Percentiles rank a stretch among this genome's conserved stretches.
Conservation (phyloP, 495 filamentous ascomycete species). For the Neurospora sp. region DNA sequence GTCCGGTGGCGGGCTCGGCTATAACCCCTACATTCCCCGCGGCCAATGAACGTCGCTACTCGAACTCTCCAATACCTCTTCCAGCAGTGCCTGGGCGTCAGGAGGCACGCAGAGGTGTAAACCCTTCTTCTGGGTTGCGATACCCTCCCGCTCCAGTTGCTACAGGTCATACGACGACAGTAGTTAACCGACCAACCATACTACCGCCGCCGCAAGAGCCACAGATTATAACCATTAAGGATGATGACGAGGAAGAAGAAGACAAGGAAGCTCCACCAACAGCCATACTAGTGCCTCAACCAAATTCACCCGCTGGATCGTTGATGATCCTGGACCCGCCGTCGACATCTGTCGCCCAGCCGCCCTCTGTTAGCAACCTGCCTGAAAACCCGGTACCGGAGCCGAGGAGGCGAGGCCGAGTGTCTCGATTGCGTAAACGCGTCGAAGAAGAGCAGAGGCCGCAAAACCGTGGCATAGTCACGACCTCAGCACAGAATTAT, state of each 20-base stretch:
- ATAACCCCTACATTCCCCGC: neutral
- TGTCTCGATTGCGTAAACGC: neutral
- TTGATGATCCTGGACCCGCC: neutral
- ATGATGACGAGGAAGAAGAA: constrained; percentile 9
- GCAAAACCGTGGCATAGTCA: constrained; percentile 3
- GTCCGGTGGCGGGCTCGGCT: neutral
- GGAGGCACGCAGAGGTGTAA: neutral
- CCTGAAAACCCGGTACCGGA: neutral
- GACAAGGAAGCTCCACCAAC: neutral
- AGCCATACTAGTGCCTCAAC: neutral
- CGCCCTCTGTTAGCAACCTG: neutral
- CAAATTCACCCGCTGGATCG: neutral
- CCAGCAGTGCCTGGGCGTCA: constrained; percentile 1
- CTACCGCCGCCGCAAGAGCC: neutral
- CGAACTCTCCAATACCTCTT: constrained; percentile 8
- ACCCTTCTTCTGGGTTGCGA: neutral
- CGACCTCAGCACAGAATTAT: constrained; percentile 9
- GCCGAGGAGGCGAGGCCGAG: neutral
- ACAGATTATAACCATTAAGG: constrained; percentile 9
- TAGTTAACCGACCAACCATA: neutral
- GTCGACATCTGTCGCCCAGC: neutral
- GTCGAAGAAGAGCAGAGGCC: neutral
- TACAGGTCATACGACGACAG: neutral
- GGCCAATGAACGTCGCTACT: neutral
- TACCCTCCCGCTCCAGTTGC: neutral